Evolutionary conservation across 1,284 basidiomycete genomes (phyloP), one percentile per base, ranked within the genome.

Genomic region (Pseudozyma sp.): DNA sequence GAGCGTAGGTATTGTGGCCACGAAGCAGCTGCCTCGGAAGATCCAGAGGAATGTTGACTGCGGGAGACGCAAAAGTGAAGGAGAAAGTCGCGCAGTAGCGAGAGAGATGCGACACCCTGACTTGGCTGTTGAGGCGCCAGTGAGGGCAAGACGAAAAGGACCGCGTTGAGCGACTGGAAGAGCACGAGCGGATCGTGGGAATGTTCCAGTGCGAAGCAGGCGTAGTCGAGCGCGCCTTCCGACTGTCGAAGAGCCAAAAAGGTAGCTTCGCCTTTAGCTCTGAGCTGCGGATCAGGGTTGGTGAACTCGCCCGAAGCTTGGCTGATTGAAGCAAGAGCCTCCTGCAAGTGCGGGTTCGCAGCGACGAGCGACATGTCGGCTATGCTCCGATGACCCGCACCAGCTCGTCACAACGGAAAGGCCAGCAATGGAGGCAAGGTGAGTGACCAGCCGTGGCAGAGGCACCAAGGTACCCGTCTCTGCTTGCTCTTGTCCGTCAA

Each of bases 1-100:
- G 64, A 57, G n/a, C 75, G 61, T 5, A 77, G 51, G 37, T 78
- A 80, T 39, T 68, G 69, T 3, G 77, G 78, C 74, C 68, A 78
- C 3, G 57, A 45, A 11, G 65, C 43, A 10, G 56, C 49, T n/a
- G 50, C 54, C 9, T 70, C 62, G 17, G 50, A 10, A 14, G 53
- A 58, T 54, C 52, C 46, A 9, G 61, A 60, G 8, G 72, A 64
- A 1, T 68, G 59, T 30, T 68, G 54, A 17, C 65, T 68, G 42
- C 68, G 63, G 5, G 62, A 58, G 31, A 80, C 59, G 58, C 66
- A 68, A 37, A 79, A 64, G 47, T 71, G 70, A 30, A 73, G 57
- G 11, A 79, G 51, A 46, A 80, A 80, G 46, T 80, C 78, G 17
- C 74, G 62, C 49, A 80, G 46, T 40, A 59, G 47, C 1, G 52